Evolutionary conservation across 2,329 filamentous ascomycete species (phyloP).

Genomic region (Epichloe brachyelytri): DNA sequence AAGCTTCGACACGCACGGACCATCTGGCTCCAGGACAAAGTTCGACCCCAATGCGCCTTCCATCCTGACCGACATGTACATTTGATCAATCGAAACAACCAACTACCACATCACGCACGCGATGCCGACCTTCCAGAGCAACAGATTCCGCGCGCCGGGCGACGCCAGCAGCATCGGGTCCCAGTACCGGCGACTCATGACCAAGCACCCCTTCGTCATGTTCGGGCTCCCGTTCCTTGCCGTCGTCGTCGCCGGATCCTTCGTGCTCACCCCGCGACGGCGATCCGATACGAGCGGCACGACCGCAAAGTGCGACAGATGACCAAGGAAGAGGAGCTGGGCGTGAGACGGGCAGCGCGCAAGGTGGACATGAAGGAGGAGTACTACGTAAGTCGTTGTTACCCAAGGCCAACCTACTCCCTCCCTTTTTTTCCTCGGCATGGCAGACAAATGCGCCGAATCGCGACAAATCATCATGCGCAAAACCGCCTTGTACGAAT

Average conservation of each 20-base stretch:
- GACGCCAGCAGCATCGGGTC: conserved; percentile 58
- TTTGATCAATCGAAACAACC: neutral
- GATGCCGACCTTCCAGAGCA: conserved; percentile 47
- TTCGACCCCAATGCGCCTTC: too few species aligned
- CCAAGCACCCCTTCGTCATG: conserved; percentile 73
- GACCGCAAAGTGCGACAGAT: conserved; percentile 81
- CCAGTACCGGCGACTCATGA: conserved; percentile 62
- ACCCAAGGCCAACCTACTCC: neutral
- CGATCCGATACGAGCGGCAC: conserved; percentile 83
- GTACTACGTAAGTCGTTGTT: conserved; percentile 57
- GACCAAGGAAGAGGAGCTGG: conserved; percentile 74
- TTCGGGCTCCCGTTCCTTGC: conserved; percentile 89
- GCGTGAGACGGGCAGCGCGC: conserved; percentile 56
- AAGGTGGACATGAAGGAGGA: conserved; percentile 73
- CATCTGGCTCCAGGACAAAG: neutral
- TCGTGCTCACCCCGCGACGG: conserved; percentile 92
- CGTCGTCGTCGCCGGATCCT: conserved; percentile 83
- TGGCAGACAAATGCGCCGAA: neutral
- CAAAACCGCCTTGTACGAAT: neutral
- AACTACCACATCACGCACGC: neutral
- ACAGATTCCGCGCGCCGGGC: conserved; percentile 56
- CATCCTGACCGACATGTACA: too few species aligned
- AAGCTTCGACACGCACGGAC: neutral
- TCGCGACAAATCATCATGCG: neutral
- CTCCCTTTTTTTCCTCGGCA: neutral